Evolutionary conservation across 1,139 yeast species (phyloP).

Genomic region (Pichia sp.): DNA sequence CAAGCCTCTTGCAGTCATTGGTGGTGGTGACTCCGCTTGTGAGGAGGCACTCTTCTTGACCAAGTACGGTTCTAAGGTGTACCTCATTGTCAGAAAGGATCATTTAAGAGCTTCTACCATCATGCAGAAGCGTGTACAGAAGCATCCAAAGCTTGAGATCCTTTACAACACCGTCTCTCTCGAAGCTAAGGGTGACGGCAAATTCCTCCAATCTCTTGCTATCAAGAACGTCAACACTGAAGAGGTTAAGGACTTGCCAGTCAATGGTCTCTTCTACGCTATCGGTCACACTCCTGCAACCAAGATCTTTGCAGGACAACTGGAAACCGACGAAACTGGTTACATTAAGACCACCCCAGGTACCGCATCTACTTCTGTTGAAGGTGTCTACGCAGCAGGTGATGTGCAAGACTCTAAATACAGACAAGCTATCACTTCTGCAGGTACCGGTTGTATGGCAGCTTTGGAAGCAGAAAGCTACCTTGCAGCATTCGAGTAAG

Average conservation of each 20-base stretch:
- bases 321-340: conserved; percentile 81
- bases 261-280: conserved; percentile 94
- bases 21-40: conserved; percentile 99
- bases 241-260: conserved; percentile 60
- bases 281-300: conserved; percentile 98
- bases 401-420: conserved; percentile 96
- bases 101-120: conserved; percentile 88
- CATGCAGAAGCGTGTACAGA: conserved; percentile 87
- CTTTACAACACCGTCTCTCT: conserved; percentile 78
- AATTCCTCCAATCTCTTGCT: conserved; percentile 51
- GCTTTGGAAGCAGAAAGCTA: conserved; percentile 91
- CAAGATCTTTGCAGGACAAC: conserved; percentile 62
- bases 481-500: conserved; percentile 56
- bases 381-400: conserved; percentile 97
- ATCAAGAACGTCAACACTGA: conserved; percentile 69
- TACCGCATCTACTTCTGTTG: conserved; percentile 72
- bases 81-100: conserved; percentile 88
- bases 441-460: conserved; percentile 99
- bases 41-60: conserved; percentile 97
- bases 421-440: conserved; percentile 99
- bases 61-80: conserved; percentile 94
- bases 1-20: conserved; percentile 94
- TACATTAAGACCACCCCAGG: conserved; percentile 89
- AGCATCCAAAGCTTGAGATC: conserved; percentile 84
- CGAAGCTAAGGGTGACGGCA: conserved; percentile 92